phyloP scores from a whole-genome alignment of 2,329 filamentous ascomycete genomes.

The Cadophora gregata region DNA sequence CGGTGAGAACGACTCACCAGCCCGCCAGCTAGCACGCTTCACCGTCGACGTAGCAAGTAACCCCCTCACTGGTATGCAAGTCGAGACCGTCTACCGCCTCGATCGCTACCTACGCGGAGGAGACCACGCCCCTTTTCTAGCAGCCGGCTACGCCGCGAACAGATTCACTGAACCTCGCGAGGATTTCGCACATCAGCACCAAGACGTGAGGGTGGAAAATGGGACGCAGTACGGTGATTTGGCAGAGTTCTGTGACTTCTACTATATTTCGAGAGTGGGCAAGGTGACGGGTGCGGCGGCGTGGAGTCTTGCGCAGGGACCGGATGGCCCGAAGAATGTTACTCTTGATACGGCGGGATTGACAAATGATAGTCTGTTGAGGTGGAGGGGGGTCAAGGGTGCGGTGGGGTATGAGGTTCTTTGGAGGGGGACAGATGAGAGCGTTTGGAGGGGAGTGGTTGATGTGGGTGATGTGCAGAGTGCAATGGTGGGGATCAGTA shows the following conservation, averaged over 20 bases:
- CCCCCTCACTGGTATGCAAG: constrained; percentile 57
- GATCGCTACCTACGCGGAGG: constrained; percentile 63
- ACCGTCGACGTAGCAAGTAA: constrained; percentile 60
- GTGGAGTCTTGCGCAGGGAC: constrained; percentile 59
- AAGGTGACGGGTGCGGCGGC: constrained; percentile 60
- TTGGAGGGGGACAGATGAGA: constrained; percentile 57
- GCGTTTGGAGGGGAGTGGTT: constrained; percentile 56
- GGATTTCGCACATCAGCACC: constrained; percentile 63
- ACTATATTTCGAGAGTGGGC: constrained; percentile 58
- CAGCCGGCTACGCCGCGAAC: constrained; percentile 56
- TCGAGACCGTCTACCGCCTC: constrained; percentile 60
- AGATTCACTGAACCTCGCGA: constrained; percentile 65
- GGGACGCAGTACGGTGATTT: constrained; percentile 61
- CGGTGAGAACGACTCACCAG: constrained; percentile 61
- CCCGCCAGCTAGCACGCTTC: constrained; percentile 60
- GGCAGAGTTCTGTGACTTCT: constrained; percentile 61
- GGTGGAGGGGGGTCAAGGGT: constrained; percentile 53
- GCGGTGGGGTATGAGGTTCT: constrained; percentile 60
- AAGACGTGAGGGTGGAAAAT: constrained; percentile 56
- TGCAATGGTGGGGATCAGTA: constrained; percentile 55
- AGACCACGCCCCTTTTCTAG: constrained; percentile 61
- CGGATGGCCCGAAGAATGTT: constrained; percentile 56
- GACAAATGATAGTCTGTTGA: constrained; percentile 56
- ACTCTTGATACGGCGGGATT: constrained; percentile 53
- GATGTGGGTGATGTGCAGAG: constrained; percentile 55